Percentiles rank a stretch among this genome's conserved stretches.
Evolutionary conservation across 179 eudicot genomes (phyloP).

Genomic region (Monotropa hypopitys): DNA sequence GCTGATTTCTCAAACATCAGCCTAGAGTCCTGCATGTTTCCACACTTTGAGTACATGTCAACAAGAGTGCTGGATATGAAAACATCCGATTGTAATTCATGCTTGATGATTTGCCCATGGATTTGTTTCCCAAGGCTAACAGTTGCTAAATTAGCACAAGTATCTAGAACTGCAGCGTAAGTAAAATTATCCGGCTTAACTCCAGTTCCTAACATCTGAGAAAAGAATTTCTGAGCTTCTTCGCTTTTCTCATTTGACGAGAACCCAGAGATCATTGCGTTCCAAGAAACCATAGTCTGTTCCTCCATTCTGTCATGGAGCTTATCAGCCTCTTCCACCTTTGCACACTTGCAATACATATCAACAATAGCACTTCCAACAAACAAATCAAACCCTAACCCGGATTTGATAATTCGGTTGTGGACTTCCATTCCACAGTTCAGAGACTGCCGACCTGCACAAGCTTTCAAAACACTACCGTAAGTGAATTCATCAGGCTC

Average conservation of each 20-base stretch:
- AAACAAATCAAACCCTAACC: constrained; percentile 53
- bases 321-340: constrained; percentile 67
- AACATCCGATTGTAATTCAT: constrained; percentile 56
- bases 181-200: constrained; percentile 70
- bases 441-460: constrained; percentile 33
- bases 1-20: constrained; percentile 48
- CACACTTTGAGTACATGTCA: constrained; percentile 93
- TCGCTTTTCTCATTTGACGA: constrained; percentile 48
- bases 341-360: constrained; percentile 81
- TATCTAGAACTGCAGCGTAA: constrained; percentile 76
- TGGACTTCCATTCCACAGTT: constrained; percentile 52
- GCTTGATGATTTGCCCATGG: constrained; percentile 80
- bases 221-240: constrained; percentile 68
- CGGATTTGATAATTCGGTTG: constrained; percentile 45
- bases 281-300: constrained; percentile 72
- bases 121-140: constrained; percentile 81
- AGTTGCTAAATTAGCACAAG: constrained; percentile 82
- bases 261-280: constrained; percentile 75
- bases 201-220: constrained; percentile 54
- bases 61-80: constrained; percentile 73
- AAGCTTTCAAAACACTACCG: constrained; percentile 87
- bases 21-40: constrained; percentile 62
- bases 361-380: constrained; percentile 73
- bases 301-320: constrained; percentile 57
- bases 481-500: constrained; percentile 89